phyloP scores from a whole-genome alignment of 2,329 filamentous ascomycete species.

The Penicillium sp. region DNA sequence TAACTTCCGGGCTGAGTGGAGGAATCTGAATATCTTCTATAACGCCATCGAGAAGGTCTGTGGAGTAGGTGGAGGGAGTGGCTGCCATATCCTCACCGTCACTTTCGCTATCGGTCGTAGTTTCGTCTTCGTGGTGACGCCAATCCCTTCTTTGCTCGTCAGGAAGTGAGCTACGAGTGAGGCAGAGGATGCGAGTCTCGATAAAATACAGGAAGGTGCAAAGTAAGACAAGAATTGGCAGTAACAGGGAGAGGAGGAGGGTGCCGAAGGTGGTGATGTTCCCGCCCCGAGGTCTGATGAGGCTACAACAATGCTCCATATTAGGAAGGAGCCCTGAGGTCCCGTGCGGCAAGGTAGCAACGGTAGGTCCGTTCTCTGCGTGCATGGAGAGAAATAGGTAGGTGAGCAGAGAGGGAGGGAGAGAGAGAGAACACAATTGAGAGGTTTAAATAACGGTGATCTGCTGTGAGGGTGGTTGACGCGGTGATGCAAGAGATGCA shows the following conservation, averaged over 20 bases:
- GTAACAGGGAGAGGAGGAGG: not conserved
- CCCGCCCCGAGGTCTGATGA: not conserved
- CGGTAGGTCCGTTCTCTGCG: not conserved
- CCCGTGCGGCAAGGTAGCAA: too few species aligned
- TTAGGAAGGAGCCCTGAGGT: slow-evolving; percentile 15
- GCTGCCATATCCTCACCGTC: not conserved
- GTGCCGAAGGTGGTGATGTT: not conserved
- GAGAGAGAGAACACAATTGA: not conserved
- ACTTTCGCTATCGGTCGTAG: not conserved
- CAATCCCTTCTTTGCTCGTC: not conserved
- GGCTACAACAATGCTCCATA: slow-evolving; percentile 21
- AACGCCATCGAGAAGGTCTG: slow-evolving; percentile 21
- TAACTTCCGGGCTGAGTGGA: slow-evolving; percentile 15
- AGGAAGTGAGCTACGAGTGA: not conserved
- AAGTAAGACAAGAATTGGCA: slow-evolving; percentile 2
- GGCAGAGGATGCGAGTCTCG: not conserved
- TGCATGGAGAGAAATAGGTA: not conserved
- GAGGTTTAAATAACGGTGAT: not conserved
- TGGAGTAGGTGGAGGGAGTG: not conserved
- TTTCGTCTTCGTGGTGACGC: not conserved
- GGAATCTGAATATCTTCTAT: slow-evolving; percentile 27
- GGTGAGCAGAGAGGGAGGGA: not conserved
- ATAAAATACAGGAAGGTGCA: slow-evolving; percentile 2
- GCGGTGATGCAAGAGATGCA: not conserved
- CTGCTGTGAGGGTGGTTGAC: not conserved